Percentiles rank a stretch among this genome's conserved stretches.
These are phyloP conservation scores for Lophiostoma macrostomum DNA, from an alignment of 495 filamentous ascomycete species.

Conservation along the genomic window DNA sequence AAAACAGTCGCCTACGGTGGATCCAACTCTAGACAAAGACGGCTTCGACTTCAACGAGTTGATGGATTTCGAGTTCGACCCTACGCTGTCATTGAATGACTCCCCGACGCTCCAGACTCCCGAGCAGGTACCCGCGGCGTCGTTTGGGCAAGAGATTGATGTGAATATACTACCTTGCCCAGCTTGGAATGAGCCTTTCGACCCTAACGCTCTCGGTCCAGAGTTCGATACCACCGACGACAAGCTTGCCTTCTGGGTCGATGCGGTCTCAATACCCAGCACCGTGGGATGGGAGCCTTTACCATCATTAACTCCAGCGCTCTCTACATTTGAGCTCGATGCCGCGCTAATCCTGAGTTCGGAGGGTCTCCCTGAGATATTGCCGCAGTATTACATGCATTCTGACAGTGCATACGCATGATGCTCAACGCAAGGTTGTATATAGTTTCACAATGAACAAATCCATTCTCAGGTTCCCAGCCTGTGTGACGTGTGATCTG, in stretches of 20 bases:
- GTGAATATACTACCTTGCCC: not conserved
- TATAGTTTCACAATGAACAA: too few species aligned
- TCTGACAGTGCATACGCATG: too few species aligned
- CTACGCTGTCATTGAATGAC: not conserved
- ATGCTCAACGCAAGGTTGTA: too few species aligned
- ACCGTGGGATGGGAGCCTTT: not conserved
- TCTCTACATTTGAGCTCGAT: constrained; percentile 4
- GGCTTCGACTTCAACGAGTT: constrained; percentile 15
- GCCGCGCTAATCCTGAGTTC: not conserved
- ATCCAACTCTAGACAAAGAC: not conserved
- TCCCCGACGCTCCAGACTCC: not conserved
- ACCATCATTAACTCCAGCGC: not conserved
- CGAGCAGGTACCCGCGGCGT: not conserved
- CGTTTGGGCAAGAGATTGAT: not conserved
- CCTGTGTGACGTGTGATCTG: too few species aligned
- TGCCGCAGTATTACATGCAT: too few species aligned
- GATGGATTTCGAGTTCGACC: constrained; percentile 4
- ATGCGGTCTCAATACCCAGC: not conserved
- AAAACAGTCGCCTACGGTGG: not conserved
- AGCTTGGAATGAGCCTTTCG: not conserved
- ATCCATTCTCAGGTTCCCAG: too few species aligned
- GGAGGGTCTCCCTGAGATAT: not conserved
- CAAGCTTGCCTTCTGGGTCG: not conserved
- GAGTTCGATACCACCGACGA: not conserved
- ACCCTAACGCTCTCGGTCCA: not conserved